phyloP scores from a whole-genome alignment of 306 rosid genomes.

The Cicer cuneatum region DNA sequence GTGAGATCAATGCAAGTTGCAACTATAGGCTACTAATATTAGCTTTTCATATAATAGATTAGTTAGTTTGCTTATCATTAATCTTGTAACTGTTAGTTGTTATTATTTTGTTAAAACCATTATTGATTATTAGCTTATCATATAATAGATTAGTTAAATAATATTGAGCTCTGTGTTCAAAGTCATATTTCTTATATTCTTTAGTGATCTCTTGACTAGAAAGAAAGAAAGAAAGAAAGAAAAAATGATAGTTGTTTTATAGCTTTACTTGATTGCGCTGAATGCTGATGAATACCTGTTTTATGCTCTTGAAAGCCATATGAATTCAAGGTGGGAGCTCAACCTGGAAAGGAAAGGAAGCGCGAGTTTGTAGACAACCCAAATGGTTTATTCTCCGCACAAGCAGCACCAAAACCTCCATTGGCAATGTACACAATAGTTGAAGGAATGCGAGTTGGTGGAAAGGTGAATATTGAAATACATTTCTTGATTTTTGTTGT shows the following conservation, averaged over 20 bases:
- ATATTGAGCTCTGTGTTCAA: neutral
- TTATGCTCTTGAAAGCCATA: conserved; percentile 70
- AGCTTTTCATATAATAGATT: no score
- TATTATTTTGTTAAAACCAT: no score
- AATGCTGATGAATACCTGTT: conserved; percentile 40
- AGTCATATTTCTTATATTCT: conserved; percentile 20
- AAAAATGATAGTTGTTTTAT: conserved; percentile 12
- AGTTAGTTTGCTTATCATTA: no score
- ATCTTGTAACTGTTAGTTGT: no score
- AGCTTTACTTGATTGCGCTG: conserved; percentile 17
- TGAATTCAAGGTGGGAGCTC: conserved; percentile 84
- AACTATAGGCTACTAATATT: neutral
- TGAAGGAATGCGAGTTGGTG: conserved; percentile 92
- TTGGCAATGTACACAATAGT: conserved; percentile 75
- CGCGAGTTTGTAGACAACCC: conserved; percentile 91
- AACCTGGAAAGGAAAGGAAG: conserved; percentile 93
- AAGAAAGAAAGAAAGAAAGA: neutral
- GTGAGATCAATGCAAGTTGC: neutral
- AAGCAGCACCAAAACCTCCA: conserved; percentile 97
- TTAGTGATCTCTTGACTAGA: conserved; percentile 18
- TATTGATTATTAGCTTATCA: no score
- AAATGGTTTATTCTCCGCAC: conserved; percentile 93
- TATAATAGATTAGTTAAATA: no score
- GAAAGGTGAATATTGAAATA: conserved; percentile 60
- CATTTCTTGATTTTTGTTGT: conserved; percentile 20